Evolutionary conservation across 1,284 basidiomycete genomes (phyloP), one percentile per base, ranked within the genome.

Genomic region (Cryptococcus maquisensis): DNA sequence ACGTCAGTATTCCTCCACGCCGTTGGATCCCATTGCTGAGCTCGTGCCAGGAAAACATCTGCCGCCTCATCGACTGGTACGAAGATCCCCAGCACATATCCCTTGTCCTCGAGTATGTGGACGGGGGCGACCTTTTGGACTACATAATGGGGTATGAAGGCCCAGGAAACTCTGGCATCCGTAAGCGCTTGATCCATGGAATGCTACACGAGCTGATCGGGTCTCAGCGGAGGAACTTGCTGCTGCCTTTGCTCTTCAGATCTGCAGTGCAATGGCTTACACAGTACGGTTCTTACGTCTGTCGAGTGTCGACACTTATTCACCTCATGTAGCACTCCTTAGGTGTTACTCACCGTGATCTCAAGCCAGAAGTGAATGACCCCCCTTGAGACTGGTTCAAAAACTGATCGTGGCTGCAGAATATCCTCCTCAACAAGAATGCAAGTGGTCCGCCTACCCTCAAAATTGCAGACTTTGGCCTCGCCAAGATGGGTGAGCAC

Each of bases 71-170:
- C 57, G 88, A 94, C 62, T 84, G 84, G 18, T 94, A 87, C 66
- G 81, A 85, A 42, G 83, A 84, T 54, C 81, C 82, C 5, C 81
- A 79, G 38, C 79, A 83, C 56, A 86, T 94, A 61, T 87, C 74
- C 51, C 59, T 77, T 12, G 68, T 78, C 8, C 64, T 77, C 43
- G 76, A 77, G 74, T 84, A 84, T 58, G 81, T 95, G 4, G 83
- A 86, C 26, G 92, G 93, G 16, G 92, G 91, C 0, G 91, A 96
- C 72, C 78, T 97, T n/a, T 79, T 95, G 16, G 87, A 91, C 60
- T 84, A 83, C 64, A 90, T 93, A 59, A 69, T 89, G 46, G 78
- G 72, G 10, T 32, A 32, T 10, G 3, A 32, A 8, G 28, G 28
- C 28, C 28, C 28, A 32, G 28, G 28, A 6, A 32, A 32, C 10